phyloP scores from a whole-genome alignment of 768 basidiomycete species.

The Paxillus ammoniavirescens region DNA sequence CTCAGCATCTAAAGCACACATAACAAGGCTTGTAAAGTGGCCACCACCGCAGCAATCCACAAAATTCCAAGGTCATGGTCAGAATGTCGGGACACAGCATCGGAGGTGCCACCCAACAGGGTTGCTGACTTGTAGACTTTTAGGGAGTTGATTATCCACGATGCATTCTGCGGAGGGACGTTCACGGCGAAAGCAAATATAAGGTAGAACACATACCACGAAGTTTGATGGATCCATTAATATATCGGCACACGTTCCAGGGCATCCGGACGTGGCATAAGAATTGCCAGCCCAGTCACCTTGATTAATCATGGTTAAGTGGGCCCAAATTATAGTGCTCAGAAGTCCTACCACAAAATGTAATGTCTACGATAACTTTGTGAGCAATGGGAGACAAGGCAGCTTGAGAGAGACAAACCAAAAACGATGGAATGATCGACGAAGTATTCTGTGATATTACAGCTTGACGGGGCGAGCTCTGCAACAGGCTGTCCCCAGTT shows the following conservation, averaged over 20 bases:
- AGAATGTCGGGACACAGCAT: slow-evolving; percentile 3
- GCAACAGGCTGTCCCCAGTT: slow-evolving; percentile 72
- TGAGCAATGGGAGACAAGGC: slow-evolving; percentile 15
- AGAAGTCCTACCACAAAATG: slow-evolving; percentile 64
- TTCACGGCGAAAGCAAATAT: slow-evolving; percentile 3
- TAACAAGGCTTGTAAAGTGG: slow-evolving; percentile 14
- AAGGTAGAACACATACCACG: slow-evolving; percentile 44
- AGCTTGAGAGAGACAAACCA: slow-evolving; percentile 43
- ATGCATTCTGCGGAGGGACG: slow-evolving; percentile 55
- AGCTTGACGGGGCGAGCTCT: slow-evolving; percentile 47
- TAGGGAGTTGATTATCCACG: slow-evolving; percentile 77
- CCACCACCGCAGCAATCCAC: slow-evolving; percentile 7
- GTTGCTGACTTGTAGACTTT: slow-evolving; percentile 69
- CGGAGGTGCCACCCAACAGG: slow-evolving; percentile 38
- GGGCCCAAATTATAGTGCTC: background rate
- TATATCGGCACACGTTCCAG: slow-evolving; percentile 65
- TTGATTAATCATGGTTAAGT: slow-evolving; percentile 26
- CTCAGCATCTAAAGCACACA: slow-evolving; percentile 15
- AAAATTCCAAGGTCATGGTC: slow-evolving; percentile 5
- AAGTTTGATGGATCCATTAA: slow-evolving; percentile 72
- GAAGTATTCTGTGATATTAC: slow-evolving; percentile 60
- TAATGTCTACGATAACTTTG: slow-evolving; percentile 54
- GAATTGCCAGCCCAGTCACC: slow-evolving; percentile 87
- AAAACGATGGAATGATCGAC: slow-evolving; percentile 73
- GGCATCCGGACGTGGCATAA: slow-evolving; percentile 70